A percentile compares a stretch with the other conserved stretches of the same genome.
These are phyloP conservation scores for Ceratocystis huliohia DNA, from an alignment of 2,329 filamentous ascomycete genomes.

Conservation along the genomic window DNA sequence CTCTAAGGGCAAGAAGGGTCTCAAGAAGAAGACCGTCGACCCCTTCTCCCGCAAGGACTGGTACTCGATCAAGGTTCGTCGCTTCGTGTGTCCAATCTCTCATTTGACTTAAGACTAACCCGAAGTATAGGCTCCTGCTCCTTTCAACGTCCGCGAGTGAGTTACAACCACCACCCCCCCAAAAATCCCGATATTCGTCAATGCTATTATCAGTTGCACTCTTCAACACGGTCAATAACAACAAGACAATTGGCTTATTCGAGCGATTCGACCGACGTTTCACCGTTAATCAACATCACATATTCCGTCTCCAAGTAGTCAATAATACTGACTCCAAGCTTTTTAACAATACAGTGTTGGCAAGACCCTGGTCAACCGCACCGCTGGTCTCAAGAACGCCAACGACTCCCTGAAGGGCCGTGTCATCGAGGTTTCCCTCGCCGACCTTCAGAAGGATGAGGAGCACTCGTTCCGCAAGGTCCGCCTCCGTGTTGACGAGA, in stretches of 20 bases:
- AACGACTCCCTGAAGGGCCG: slow-evolving; percentile 98
- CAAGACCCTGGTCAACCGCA: slow-evolving; percentile 99
- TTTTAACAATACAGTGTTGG: slow-evolving; percentile 58
- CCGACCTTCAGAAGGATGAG: slow-evolving; percentile 99
- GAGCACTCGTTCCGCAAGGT: slow-evolving; percentile 99
- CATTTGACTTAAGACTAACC: slow-evolving; percentile 24
- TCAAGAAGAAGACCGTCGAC: slow-evolving; percentile 98
- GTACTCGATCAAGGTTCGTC: slow-evolving; percentile 83
- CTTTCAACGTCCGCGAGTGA: slow-evolving; percentile 95
- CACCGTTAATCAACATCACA: neutral
- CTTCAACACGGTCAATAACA: neutral
- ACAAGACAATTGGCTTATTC: neutral
- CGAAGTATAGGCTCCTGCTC: slow-evolving; percentile 63
- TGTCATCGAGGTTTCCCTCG: slow-evolving; percentile 97
- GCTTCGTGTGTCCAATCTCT: neutral
- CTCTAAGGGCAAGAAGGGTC: slow-evolving; percentile 99
- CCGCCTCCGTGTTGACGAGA: slow-evolving; percentile 95
- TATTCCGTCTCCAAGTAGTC: neutral
- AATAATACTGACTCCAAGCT: slow-evolving; percentile 19
- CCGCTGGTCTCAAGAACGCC: slow-evolving; percentile 99
- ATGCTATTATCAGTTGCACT: neutral
- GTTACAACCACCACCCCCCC: slow-evolving; percentile 28
- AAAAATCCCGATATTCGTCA: neutral
- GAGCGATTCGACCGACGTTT: neutral
- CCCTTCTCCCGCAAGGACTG: slow-evolving; percentile 99